phyloP scores from a whole-genome alignment of 2,329 filamentous ascomycete genomes.

The Pezicula rhizophila region DNA sequence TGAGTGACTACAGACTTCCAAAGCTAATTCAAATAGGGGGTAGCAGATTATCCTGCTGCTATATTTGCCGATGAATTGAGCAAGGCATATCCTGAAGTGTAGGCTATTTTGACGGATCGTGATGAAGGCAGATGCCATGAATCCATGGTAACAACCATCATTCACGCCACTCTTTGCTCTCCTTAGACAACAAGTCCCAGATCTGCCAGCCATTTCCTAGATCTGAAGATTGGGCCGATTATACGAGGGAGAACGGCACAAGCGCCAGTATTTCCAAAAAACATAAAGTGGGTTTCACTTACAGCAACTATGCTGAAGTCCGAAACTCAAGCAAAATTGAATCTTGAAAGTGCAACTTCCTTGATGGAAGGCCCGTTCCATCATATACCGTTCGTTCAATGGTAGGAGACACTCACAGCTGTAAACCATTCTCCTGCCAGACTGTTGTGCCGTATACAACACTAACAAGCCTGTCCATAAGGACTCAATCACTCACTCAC shows the following conservation, averaged over 20 bases:
- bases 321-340: too few relatives aligned
- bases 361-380: too few relatives aligned
- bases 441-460: too few relatives aligned
- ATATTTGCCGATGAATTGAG: constrained; percentile 25
- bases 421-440: too few relatives aligned
- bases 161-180: constrained; percentile 11
- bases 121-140: constrained; percentile 13
- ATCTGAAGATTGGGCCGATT: constrained; percentile 1
- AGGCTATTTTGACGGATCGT: constrained; percentile 13
- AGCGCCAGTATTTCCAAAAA: too few relatives aligned
- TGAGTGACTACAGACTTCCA: constrained; percentile 1
- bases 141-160: constrained; percentile 8
- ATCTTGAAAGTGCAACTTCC: too few relatives aligned
- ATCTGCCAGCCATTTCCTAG: constrained; percentile 1
- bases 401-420: too few relatives aligned
- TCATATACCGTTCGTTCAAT: too few relatives aligned
- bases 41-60: constrained; percentile 27
- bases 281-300: too few relatives aligned
- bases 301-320: too few relatives aligned
- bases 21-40: constrained; percentile 5
- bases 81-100: constrained; percentile 13
- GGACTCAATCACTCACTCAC: too few relatives aligned
- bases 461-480: too few relatives aligned
- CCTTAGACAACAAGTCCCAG: constrained; percentile 11
- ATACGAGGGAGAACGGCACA: constrained; percentile 13